Evolutionary conservation across 352 stramenopile species (phyloP).

Genomic region (Pythium scleroteichum): DNA sequence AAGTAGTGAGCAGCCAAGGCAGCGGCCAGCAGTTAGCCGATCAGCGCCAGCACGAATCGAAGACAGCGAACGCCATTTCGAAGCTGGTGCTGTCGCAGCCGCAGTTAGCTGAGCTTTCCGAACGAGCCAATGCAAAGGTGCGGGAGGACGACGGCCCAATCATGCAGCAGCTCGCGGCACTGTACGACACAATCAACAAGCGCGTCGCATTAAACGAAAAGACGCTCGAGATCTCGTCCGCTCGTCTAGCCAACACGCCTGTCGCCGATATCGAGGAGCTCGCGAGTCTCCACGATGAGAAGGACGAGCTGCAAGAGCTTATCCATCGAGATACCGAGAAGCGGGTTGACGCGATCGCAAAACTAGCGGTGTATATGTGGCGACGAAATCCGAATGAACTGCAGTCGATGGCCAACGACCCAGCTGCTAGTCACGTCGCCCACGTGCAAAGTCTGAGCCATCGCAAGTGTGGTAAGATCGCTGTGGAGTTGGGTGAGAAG

Average conservation of each 20-base stretch:
- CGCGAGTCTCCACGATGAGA: slow-evolving; percentile 40
- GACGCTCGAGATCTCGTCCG: slow-evolving; percentile 34
- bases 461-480: slow-evolving; percentile 8
- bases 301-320: slow-evolving; percentile 38
- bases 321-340: slow-evolving; percentile 36
- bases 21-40: too few relatives aligned
- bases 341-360: slow-evolving; percentile 35
- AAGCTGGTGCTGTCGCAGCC: too few relatives aligned
- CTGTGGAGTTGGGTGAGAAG: background rate
- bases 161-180: slow-evolving; percentile 2
- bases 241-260: slow-evolving; percentile 27
- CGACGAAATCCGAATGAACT: background rate
- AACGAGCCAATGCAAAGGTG: background rate
- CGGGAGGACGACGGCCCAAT: slow-evolving; percentile 5
- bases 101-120: too few relatives aligned
- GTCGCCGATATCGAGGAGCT: slow-evolving; percentile 26
- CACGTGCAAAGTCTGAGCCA: slow-evolving; percentile 13
- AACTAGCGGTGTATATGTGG: slow-evolving; percentile 35
- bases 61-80: too few relatives aligned
- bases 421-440: slow-evolving; percentile 7
- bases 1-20: too few relatives aligned
- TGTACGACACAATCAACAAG: slow-evolving; percentile 17
- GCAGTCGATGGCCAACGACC: background rate
- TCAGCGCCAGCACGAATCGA: too few relatives aligned
- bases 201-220: slow-evolving; percentile 35